Evolutionary conservation across 768 basidiomycete genomes (phyloP).

Genomic region (Suillus subalutaceus): DNA sequence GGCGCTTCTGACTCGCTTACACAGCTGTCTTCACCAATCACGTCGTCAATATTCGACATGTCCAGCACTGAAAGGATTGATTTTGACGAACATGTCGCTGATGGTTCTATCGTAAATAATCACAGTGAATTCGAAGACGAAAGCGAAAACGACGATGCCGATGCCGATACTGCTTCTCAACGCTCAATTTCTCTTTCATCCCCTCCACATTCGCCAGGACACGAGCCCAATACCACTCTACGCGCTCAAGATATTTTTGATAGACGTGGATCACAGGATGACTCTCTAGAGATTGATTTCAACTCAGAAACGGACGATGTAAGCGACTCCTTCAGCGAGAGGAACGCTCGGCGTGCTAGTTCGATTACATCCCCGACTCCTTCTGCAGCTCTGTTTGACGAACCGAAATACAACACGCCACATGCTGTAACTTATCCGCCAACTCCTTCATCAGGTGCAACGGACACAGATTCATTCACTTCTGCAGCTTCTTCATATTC

Average conservation of each 20-base stretch:
- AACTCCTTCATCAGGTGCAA: conserved; percentile 42
- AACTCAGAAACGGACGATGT: conserved; percentile 56
- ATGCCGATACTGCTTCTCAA: conserved; percentile 79
- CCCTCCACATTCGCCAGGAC: conserved; percentile 55
- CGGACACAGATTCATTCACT: conserved; percentile 59
- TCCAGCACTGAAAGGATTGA: not conserved
- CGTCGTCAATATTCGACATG: conserved; percentile 4
- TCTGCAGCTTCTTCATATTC: conserved; percentile 60
- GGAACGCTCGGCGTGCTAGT: conserved; percentile 40
- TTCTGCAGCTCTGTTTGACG: conserved; percentile 43
- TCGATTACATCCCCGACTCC: conserved; percentile 55
- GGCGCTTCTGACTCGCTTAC: not conserved
- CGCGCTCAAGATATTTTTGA: conserved; percentile 33
- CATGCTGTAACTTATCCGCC: conserved; percentile 60
- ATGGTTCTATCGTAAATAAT: conserved; percentile 9
- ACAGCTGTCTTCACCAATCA: conserved; percentile 2
- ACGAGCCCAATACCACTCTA: conserved; percentile 29
- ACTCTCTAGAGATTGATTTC: conserved; percentile 56
- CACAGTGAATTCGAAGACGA: conserved; percentile 11
- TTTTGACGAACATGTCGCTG: conserved; percentile 5
- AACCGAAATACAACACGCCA: conserved; percentile 36
- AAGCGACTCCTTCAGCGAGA: conserved; percentile 48
- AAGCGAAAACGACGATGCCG: conserved; percentile 43
- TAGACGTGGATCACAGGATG: conserved; percentile 47
- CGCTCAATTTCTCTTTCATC: conserved; percentile 78